Conservation (phyloP, 2,329 filamentous ascomycete genomes). For the Dothideomycetidae sp. region DNA sequence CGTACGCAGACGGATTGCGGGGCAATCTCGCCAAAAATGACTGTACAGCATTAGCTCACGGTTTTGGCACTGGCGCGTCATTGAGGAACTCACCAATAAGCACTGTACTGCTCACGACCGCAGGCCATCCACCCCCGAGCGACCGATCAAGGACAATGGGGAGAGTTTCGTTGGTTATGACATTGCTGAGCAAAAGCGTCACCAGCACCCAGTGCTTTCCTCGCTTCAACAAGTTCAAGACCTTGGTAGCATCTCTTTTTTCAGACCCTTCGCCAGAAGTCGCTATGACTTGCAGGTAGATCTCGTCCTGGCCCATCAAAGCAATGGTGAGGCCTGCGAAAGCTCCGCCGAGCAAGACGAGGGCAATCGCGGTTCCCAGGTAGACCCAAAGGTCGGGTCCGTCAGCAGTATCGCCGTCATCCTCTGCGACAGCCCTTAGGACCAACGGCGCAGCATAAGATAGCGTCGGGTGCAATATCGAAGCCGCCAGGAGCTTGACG, state of each 20-base stretch:
- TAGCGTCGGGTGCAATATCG: slow-evolving; percentile 12
- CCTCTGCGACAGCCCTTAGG: slow-evolving; percentile 12
- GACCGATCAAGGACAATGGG: slow-evolving; percentile 91
- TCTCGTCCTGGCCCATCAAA: slow-evolving; percentile 75
- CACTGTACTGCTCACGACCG: slow-evolving; percentile 82
- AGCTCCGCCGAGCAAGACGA: slow-evolving; percentile 78
- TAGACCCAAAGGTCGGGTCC: slow-evolving; percentile 68
- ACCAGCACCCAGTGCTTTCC: slow-evolving; percentile 99
- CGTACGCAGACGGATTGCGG: slow-evolving; percentile 94
- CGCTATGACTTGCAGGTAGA: slow-evolving; percentile 89
- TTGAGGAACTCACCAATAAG: slow-evolving; percentile 67
- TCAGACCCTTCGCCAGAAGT: slow-evolving; percentile 75
- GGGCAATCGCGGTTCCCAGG: slow-evolving; percentile 57
- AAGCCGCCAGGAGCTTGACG: slow-evolving; percentile 13
- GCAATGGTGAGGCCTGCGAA: slow-evolving; percentile 92
- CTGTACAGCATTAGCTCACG: slow-evolving; percentile 37
- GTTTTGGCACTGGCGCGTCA: neutral
- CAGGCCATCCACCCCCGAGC: slow-evolving; percentile 85
- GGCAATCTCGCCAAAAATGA: slow-evolving; percentile 95
- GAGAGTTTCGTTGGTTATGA: slow-evolving; percentile 93
- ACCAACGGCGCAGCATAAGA: slow-evolving; percentile 12
- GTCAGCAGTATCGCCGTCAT: slow-evolving; percentile 17
- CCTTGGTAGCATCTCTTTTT: slow-evolving; percentile 67
- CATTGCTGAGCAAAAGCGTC: slow-evolving; percentile 83
- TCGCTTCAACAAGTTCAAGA: slow-evolving; percentile 63